Base-by-base conservation (phyloP, 129 eudicot species). In the Escallonia rubra region DNA sequence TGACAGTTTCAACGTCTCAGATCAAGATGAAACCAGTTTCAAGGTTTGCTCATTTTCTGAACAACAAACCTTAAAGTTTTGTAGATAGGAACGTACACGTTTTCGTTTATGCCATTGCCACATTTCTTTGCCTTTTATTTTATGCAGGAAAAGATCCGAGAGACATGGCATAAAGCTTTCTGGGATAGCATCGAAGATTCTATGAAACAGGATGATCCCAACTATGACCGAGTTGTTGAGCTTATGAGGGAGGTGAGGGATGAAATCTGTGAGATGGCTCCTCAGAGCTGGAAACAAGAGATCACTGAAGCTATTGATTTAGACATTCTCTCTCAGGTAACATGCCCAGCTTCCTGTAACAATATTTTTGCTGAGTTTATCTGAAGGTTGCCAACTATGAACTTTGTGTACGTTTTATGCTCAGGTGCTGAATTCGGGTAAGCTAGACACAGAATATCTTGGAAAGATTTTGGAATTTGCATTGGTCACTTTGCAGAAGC, bases 271-370 rank as follows among this genome's bases (percentile, higher is more conserved):
- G 85, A 81, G 46, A 80, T 94, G 83, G 91, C 97, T 63, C 99
- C 99, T 62, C 80, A 75, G 61, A 90, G 84, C 63, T 93, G 98
- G 98, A 89, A 78, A 62, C 86, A 80, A 72, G 97, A 94, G 64
- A 94, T 94, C 55, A 54, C 34, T 50, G 96, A 85, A 79, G 69
- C 90, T 38, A 87, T 94, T 59, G 97, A 94, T 76, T 61, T 94
- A 65, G 96, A 80, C 12, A 87, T 94, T 51, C 81, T 94, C 70
- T 67, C 87, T 59, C 93, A 94, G 93, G 99, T 87, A 69, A n/a
- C 58, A 63, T 62, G 57, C 43, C 38, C 13, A 54, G 43, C 65
- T 43, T 57, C 59, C 41, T 44, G 13, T 2, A 38, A 7, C n/a
- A n/a, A n/a, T n/a, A n/a, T n/a, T n/a, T n/a, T 40, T 11, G 34